These are phyloP conservation scores for Solanum gracilifrons DNA, from an alignment of 257 asterid species.

Conservation along the genomic window DNA sequence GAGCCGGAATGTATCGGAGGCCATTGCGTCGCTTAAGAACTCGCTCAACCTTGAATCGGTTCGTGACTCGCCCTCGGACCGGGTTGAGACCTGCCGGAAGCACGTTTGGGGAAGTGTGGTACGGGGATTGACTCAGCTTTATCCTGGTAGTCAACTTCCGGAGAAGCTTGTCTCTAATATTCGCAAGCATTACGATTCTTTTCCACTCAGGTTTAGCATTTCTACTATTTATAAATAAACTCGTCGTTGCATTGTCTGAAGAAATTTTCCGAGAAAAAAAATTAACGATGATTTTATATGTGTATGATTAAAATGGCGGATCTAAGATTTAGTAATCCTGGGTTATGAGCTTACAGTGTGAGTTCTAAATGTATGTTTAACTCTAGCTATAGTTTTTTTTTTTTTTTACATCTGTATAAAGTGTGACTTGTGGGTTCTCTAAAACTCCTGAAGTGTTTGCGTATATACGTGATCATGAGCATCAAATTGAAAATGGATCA, in stretches of 20 bases:
- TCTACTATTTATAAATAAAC: neutral
- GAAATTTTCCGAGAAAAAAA: no score
- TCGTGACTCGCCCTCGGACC: conserved; percentile 44
- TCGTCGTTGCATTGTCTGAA: neutral
- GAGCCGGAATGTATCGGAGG: conserved; percentile 85
- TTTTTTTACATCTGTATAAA: neutral
- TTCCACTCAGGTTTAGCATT: conserved; percentile 64
- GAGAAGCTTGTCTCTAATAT: conserved; percentile 89
- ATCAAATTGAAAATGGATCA: neutral
- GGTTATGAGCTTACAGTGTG: neutral
- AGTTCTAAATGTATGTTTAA: neutral
- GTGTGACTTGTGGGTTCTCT: neutral
- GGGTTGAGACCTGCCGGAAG: conserved; percentile 44
- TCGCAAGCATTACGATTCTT: conserved; percentile 90
- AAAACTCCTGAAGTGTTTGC: neutral
- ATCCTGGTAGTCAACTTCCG: conserved; percentile 95
- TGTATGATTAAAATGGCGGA: neutral
- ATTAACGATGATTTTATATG: neutral
- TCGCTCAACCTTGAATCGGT: conserved; percentile 60
- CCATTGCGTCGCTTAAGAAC: conserved; percentile 83
- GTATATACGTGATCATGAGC: neutral
- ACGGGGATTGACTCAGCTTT: conserved; percentile 87
- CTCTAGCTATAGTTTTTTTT: neutral
- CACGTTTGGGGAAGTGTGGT: conserved; percentile 85
- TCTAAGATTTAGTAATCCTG: neutral